These are phyloP conservation scores for Paxillus ammoniavirescens DNA, from an alignment of 768 basidiomycete genomes.

Conservation along the genomic window DNA sequence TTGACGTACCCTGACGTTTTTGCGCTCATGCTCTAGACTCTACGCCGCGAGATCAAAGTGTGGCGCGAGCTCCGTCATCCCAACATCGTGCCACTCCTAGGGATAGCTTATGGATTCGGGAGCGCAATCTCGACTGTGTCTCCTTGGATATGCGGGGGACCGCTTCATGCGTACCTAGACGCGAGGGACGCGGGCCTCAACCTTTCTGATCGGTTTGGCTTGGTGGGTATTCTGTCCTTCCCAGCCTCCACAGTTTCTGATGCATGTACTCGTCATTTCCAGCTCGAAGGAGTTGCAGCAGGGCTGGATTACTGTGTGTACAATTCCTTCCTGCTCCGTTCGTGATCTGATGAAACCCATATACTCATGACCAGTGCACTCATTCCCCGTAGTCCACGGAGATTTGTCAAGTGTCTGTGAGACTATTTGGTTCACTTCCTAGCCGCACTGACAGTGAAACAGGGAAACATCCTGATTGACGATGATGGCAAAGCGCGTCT, in stretches of 20 bases:
- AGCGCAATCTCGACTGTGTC: constrained; percentile 15
- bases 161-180: constrained; percentile 3
- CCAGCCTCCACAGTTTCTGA: background rate
- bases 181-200: background rate
- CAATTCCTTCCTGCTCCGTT: too few relatives aligned
- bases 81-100: constrained; percentile 21
- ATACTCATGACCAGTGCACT: too few relatives aligned
- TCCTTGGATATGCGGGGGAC: constrained; percentile 12
- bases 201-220: background rate
- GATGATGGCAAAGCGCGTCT: too few relatives aligned
- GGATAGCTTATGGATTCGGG: constrained; percentile 4
- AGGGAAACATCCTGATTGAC: too few relatives aligned
- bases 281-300: background rate
- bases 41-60: constrained; percentile 15
- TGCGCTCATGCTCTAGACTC: too few relatives aligned
- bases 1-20: too few relatives aligned
- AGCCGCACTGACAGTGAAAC: too few relatives aligned
- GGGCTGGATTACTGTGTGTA: background rate
- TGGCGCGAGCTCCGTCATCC: constrained; percentile 16
- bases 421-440: too few relatives aligned
- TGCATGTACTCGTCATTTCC: background rate
- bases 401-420: too few relatives aligned
- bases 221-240: background rate
- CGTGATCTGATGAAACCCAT: too few relatives aligned
- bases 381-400: too few relatives aligned